These are phyloP conservation scores for Astrothelium subdiscretum DNA, from an alignment of 495 filamentous ascomycete species.

Conservation along the genomic window DNA sequence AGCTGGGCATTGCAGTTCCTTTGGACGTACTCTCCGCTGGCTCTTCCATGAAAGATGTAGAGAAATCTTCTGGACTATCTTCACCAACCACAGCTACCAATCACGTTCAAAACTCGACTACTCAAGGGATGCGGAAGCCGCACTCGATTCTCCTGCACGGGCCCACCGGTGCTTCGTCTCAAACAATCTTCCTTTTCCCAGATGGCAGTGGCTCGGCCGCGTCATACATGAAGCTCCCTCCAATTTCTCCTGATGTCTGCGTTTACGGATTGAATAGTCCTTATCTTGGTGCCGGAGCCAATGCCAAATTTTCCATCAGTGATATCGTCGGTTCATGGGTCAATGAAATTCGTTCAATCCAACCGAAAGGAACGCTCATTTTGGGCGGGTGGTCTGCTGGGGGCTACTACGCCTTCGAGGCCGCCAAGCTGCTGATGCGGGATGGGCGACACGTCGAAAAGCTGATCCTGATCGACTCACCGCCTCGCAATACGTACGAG, in stretches of 20 bases:
- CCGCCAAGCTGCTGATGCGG: conserved; percentile 7
- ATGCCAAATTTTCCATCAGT: conserved; percentile 11
- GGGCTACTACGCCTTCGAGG: conserved; percentile 16
- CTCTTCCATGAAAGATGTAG: too few relatives aligned
- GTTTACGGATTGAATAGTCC: conserved; percentile 15
- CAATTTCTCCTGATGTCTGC: conserved; percentile 4
- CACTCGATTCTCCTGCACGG: background rate
- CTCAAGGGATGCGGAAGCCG: too few relatives aligned
- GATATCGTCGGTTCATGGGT: conserved; percentile 11
- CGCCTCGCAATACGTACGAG: conserved; percentile 8
- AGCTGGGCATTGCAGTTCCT: background rate
- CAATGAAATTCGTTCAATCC: conserved; percentile 7
- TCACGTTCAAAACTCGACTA: too few relatives aligned
- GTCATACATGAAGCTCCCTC: conserved; percentile 13
- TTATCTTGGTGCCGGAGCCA: conserved; percentile 8
- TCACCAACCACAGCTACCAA: too few relatives aligned
- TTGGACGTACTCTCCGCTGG: background rate
- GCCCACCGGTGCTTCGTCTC: background rate
- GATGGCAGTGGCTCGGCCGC: conserved; percentile 20
- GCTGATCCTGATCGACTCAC: conserved; percentile 17
- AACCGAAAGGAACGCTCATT: conserved; percentile 14
- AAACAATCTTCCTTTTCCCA: conserved; percentile 20
- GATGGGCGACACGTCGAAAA: conserved; percentile 4
- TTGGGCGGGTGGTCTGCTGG: conserved; percentile 18
- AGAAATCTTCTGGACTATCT: too few relatives aligned